phyloP scores from a whole-genome alignment of 768 basidiomycete species.

The Suillus americanus region DNA sequence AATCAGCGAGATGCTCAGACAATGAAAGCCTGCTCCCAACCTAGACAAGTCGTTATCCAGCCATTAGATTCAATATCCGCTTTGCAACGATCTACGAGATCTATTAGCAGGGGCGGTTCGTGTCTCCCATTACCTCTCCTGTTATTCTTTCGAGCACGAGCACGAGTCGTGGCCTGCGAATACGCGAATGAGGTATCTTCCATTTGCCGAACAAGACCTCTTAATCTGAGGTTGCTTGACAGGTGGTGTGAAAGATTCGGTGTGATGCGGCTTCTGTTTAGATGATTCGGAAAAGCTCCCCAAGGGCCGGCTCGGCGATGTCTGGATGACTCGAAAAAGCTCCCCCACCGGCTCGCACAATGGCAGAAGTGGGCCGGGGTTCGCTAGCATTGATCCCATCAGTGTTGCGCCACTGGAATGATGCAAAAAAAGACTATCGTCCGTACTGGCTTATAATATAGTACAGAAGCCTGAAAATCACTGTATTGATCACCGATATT shows the following conservation, averaged over 20 bases:
- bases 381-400: not conserved
- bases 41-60: slow-evolving; percentile 57
- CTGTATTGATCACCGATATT: too few relatives aligned
- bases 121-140: slow-evolving; percentile 36
- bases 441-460: not conserved
- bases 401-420: not conserved
- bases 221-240: not conserved
- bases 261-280: not conserved
- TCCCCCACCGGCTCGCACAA: not conserved
- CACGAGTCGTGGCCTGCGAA: slow-evolving; percentile 52
- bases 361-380: not conserved
- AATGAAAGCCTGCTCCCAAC: slow-evolving; percentile 38
- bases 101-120: slow-evolving; percentile 34
- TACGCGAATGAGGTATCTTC: slow-evolving; percentile 34
- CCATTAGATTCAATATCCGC: slow-evolving; percentile 45
- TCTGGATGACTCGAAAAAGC: too few relatives aligned
- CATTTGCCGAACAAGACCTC: slow-evolving; percentile 12
- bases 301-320: slow-evolving; percentile 1
- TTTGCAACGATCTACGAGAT: slow-evolving; percentile 41
- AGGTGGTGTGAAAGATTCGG: not conserved
- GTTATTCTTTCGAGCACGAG: slow-evolving; percentile 55
- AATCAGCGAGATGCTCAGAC: not conserved
- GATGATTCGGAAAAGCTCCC: too few relatives aligned
- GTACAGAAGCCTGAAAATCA: not conserved
- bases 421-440: not conserved